Percentiles rank a stretch among this genome's conserved stretches.
phyloP scores from a whole-genome alignment of 345 rosid species.

The Chamaenerion angustifolium region DNA sequence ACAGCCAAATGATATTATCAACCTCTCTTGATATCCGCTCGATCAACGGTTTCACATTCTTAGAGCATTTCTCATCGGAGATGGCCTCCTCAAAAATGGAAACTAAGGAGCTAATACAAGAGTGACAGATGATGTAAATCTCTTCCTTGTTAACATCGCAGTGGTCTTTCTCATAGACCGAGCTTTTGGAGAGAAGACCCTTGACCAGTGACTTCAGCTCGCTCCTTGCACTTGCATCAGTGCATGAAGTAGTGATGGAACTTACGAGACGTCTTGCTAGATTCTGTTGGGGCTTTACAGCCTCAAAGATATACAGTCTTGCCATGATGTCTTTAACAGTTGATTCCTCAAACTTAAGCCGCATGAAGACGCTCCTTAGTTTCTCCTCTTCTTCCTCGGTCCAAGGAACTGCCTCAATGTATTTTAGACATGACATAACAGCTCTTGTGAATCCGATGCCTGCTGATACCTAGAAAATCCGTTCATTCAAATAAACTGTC shows the following conservation, averaged over 20 bases:
- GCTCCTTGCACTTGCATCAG: conserved; percentile 56
- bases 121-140: conserved; percentile 36
- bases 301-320: conserved; percentile 33
- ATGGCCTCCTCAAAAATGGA: conserved; percentile 43
- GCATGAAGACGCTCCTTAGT: conserved; percentile 40
- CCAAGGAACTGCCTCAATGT: conserved; percentile 94
- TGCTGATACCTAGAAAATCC: conserved; percentile 45
- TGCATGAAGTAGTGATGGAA: conserved; percentile 44
- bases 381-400: conserved; percentile 94
- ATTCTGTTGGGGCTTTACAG: conserved; percentile 29
- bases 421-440: conserved; percentile 54
- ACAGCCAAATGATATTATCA: conserved; percentile 73
- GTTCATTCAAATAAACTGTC: background rate
- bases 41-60: conserved; percentile 38
- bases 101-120: conserved; percentile 40
- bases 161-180: conserved; percentile 76
- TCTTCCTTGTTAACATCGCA: conserved; percentile 61
- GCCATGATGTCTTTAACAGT: conserved; percentile 49
- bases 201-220: conserved; percentile 70
- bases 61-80: conserved; percentile 10
- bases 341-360: conserved; percentile 40
- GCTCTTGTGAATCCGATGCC: conserved; percentile 59
- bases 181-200: conserved; percentile 76
- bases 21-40: conserved; percentile 67
- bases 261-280: conserved; percentile 57